phyloP scores from a whole-genome alignment of 164 flowering plant genomes.

The Hamamelis virginiana region DNA sequence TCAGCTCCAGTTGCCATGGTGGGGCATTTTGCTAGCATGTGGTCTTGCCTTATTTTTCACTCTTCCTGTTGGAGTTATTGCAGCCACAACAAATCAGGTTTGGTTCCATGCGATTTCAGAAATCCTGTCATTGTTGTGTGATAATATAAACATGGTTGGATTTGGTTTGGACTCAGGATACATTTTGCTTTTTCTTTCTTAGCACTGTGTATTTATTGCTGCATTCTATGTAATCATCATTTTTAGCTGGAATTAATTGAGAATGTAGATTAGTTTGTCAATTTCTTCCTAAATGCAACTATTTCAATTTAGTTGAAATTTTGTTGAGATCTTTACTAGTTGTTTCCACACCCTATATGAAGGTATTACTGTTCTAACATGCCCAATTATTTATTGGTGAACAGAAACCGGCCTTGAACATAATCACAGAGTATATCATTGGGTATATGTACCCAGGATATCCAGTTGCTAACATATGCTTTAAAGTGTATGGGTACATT shows the following conservation, averaged over 20 bases:
- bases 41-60: constrained; percentile 71
- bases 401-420: constrained; percentile 67
- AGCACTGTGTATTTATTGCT: no score
- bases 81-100: constrained; percentile 89
- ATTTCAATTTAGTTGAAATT: no score
- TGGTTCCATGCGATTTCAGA: no score
- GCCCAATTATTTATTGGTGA: not conserved
- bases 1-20: constrained; percentile 85
- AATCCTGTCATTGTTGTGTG: no score
- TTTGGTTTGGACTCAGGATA: not conserved
- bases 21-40: constrained; percentile 83
- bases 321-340: no score
- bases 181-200: not conserved
- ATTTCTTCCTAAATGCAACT: no score
- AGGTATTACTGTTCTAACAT: not conserved
- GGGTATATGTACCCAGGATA: constrained; percentile 80
- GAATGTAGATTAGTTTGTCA: no score
- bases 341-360: no score
- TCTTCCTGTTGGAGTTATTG: constrained; percentile 80
- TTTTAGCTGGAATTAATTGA: no score
- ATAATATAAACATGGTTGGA: no score
- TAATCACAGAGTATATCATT: constrained; percentile 72
- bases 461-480: constrained; percentile 88
- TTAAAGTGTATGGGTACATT: constrained; percentile 83
- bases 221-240: no score